These are phyloP conservation scores for Blastobotrys parvus DNA, from an alignment of 805 yeast genomes.

Conservation along the genomic window DNA sequence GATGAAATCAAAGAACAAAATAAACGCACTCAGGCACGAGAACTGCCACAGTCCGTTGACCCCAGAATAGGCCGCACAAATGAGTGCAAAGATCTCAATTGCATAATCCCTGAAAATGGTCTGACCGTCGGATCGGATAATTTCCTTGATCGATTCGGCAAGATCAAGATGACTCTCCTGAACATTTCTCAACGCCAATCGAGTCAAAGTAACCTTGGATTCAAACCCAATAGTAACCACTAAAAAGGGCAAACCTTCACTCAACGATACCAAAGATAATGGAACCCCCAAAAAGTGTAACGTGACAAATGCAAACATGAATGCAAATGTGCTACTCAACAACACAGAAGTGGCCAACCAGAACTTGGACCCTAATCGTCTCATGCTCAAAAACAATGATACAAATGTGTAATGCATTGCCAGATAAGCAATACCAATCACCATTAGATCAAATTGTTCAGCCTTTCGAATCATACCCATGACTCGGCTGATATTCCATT, in stretches of 20 bases:
- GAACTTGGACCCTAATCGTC: slow-evolving; percentile 67
- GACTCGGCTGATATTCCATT: slow-evolving; percentile 27
- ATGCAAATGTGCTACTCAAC: slow-evolving; percentile 72
- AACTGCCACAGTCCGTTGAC: slow-evolving; percentile 73
- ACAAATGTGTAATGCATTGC: slow-evolving; percentile 83
- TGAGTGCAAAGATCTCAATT: slow-evolving; percentile 61
- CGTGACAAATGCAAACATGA: slow-evolving; percentile 65
- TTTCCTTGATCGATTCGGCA: slow-evolving; percentile 23
- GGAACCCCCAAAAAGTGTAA: slow-evolving; percentile 48
- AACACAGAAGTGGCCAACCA: slow-evolving; percentile 81
- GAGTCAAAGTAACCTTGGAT: slow-evolving; percentile 66
- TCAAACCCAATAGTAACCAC: slow-evolving; percentile 90
- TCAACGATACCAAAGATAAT: slow-evolving; percentile 63
- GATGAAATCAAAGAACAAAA: slow-evolving; percentile 61
- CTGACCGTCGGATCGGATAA: slow-evolving; percentile 32
- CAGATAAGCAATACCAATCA: slow-evolving; percentile 70
- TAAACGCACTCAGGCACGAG: slow-evolving; percentile 63
- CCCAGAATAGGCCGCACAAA: slow-evolving; percentile 45
- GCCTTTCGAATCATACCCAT: slow-evolving; percentile 44
- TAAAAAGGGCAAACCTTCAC: slow-evolving; percentile 90
- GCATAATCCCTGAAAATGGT: slow-evolving; percentile 67
- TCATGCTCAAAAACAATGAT: slow-evolving; percentile 70
- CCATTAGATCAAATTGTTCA: slow-evolving; percentile 74
- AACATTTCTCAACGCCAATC: slow-evolving; percentile 29
- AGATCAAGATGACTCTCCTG: slow-evolving; percentile 27